These are phyloP conservation scores for Beta corolliflora DNA, from an alignment of 179 eudicot species.

Conservation along the genomic window DNA sequence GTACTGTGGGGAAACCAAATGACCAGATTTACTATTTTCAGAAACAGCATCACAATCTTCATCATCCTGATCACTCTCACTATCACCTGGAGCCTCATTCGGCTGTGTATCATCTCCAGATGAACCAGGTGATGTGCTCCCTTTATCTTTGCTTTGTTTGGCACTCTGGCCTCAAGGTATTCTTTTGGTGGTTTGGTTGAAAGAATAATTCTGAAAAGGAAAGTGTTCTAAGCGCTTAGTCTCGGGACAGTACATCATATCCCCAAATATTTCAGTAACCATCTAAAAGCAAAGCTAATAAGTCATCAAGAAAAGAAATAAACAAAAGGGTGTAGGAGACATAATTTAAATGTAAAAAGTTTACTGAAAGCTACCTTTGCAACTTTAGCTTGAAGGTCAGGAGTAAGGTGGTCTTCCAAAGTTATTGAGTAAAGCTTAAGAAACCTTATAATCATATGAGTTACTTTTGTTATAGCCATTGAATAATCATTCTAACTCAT, in stretches of 20 bases:
- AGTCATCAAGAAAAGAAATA: neutral
- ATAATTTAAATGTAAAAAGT: neutral
- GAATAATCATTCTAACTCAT: too few relatives aligned
- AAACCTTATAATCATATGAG: too few relatives aligned
- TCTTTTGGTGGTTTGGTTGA: conserved; percentile 83
- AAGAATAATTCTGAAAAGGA: conserved; percentile 56
- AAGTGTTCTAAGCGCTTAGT: conserved; percentile 42
- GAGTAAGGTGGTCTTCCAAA: conserved; percentile 60
- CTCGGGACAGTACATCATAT: conserved; percentile 49
- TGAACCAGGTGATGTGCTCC: conserved; percentile 34
- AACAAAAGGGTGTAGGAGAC: conserved; percentile 4
- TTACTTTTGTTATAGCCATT: too few relatives aligned
- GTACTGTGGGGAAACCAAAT: conserved; percentile 43
- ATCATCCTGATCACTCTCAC: conserved; percentile 48
- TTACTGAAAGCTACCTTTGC: conserved; percentile 43
- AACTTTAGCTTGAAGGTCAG: conserved; percentile 58
- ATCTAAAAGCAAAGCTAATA: conserved; percentile 36
- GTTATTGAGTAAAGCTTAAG: too few relatives aligned
- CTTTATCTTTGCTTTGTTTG: conserved; percentile 41
- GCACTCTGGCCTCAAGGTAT: conserved; percentile 57
- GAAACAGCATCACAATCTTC: conserved; percentile 47
- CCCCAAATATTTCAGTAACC: conserved; percentile 60
- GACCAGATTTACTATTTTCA: conserved; percentile 27
- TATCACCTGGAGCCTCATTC: conserved; percentile 29
- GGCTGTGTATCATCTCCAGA: conserved; percentile 39